Evolutionary conservation across 1,139 yeast genomes (phyloP).

Genomic region (Sugiyamaella sp.): DNA sequence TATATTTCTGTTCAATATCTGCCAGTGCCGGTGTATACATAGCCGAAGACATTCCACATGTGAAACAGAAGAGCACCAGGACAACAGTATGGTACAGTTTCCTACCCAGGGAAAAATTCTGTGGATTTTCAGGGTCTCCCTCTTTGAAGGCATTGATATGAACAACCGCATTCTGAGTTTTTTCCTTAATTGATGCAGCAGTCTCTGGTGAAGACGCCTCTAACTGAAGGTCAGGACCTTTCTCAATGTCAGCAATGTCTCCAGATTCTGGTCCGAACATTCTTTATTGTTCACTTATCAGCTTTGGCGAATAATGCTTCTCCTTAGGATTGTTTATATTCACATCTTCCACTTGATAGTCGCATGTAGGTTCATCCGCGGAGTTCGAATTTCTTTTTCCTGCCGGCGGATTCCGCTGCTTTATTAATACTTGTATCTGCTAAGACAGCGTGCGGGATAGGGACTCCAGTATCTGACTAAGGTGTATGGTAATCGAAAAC

Average conservation of each 20-base stretch:
- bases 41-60: constrained; percentile 20
- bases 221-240: background rate
- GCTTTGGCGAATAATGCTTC: background rate
- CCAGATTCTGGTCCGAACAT: background rate
- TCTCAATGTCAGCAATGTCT: background rate
- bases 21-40: constrained; percentile 20
- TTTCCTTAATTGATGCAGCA: background rate
- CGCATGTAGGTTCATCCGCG: background rate
- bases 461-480: too few relatives aligned
- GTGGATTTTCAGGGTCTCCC: constrained; percentile 23
- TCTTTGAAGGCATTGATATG: constrained; percentile 9
- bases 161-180: background rate
- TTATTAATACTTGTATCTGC: too few relatives aligned
- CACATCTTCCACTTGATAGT: too few relatives aligned
- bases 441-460: too few relatives aligned
- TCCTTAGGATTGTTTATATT: too few relatives aligned
- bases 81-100: constrained; percentile 20
- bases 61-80: constrained; percentile 15
- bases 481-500: too few relatives aligned
- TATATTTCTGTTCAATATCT: constrained; percentile 18
- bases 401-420: too few relatives aligned
- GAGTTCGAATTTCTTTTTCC: too few relatives aligned
- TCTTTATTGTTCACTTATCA: background rate
- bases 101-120: constrained; percentile 13
- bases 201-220: background rate